Base-by-base conservation (phyloP, 2,329 filamentous ascomycete species). In the Diaporthe helianthi region DNA sequence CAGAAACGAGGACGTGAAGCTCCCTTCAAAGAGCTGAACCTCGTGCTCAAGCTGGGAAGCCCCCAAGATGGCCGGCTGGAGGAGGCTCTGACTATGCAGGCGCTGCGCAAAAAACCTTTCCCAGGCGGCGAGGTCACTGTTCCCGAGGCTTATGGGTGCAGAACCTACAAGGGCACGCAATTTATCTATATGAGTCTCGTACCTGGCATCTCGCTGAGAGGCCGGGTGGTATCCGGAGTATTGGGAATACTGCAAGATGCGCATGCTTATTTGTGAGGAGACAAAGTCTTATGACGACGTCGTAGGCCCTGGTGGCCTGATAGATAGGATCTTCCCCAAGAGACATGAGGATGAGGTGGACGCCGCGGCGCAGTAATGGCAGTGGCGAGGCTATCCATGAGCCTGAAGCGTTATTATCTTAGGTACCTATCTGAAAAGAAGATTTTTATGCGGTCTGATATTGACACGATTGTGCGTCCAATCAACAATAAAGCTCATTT, bases 161-260 rank as follows among this genome's bases (percentile, higher is more conserved):
- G 22, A n/a, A 10, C 41, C 17, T 13, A 26, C 6, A 29, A 60
- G 0, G 22, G 36, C 36, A 60, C 24, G 24, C 15, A 46, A 12
- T 60, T 60, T n/a, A 46, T 29, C 41, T 46, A 29, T 3, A 60
- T 46, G 36, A 60, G 54, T 29, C 54, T 60, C 13, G 19, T 60
- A 24, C 54, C 54, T 31, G 54, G 54, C 38, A 8, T 44, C 4
- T 17, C n/a, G 26, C 9, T 60, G 22, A 41, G 54, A 58, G 54
- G 36, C 54, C 19, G 54, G 54, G 8, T 58, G 54, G 54, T 41
- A 44, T 29, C 54, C 54, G 1, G 12, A 26, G 3, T 44, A 58
- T 26, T 58, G 54, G 54, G 54, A 58, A 9, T 58, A 58, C n/a
- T 58, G 54, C 8, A 58, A 58, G 36, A 58, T 44, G 54, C 6